Conservation (phyloP, 495 filamentous ascomycete species). For the Neurospora sublineolata region DNA sequence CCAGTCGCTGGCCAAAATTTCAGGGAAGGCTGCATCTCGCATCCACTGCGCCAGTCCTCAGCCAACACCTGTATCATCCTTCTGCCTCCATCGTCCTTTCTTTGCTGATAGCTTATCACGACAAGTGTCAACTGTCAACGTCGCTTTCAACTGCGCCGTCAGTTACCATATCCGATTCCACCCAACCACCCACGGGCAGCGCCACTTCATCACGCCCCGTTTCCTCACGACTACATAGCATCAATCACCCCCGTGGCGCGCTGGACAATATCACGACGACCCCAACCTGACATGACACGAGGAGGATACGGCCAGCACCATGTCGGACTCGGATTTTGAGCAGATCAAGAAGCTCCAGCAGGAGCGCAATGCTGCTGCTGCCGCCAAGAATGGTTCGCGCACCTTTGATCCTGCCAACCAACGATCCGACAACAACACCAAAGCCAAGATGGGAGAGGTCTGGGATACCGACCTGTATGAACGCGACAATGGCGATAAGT, state of each 20-base stretch:
- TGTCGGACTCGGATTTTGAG: slow-evolving; percentile 70
- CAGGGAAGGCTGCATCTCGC: background rate
- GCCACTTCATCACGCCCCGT: background rate
- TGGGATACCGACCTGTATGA: slow-evolving; percentile 94
- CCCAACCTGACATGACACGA: background rate
- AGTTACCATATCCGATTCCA: background rate
- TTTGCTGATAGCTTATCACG: background rate
- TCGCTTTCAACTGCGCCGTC: background rate
- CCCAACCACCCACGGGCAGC: background rate
- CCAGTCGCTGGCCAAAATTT: background rate
- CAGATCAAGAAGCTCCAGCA: slow-evolving; percentile 71
- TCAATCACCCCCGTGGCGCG: background rate
- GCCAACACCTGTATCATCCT: background rate
- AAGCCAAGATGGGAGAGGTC: slow-evolving; percentile 86
- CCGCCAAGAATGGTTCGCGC: slow-evolving; percentile 75
- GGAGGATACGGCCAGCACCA: slow-evolving; percentile 19
- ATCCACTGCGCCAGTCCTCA: background rate
- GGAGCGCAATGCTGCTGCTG: slow-evolving; percentile 81
- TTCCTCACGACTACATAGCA: background rate
- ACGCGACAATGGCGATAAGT: slow-evolving; percentile 61
- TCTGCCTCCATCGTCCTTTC: background rate
- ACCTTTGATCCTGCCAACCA: slow-evolving; percentile 78
- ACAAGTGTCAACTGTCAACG: background rate
- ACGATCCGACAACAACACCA: slow-evolving; percentile 81
- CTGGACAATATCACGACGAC: background rate